Percentiles rank a stretch among this genome's conserved stretches.
Evolutionary conservation across 2,329 filamentous ascomycete genomes (phyloP).

Genomic region (Hortaea sp.): DNA sequence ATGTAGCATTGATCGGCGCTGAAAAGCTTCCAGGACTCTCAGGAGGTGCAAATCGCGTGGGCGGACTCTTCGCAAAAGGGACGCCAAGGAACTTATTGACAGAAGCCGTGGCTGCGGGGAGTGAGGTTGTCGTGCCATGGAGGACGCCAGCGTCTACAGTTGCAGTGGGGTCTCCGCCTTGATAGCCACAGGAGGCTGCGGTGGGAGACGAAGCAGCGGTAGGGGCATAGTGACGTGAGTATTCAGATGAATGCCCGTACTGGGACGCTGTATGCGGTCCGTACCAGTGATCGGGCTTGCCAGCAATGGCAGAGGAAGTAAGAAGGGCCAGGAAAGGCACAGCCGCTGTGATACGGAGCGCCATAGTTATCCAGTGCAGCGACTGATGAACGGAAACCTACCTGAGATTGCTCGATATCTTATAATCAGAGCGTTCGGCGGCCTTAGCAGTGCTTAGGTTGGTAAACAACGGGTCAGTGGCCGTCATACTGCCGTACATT

Average conservation of each 20-base stretch:
- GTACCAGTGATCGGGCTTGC: not conserved
- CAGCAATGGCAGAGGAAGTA: not conserved
- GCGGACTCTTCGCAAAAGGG: constrained; percentile 25
- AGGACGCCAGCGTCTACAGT: constrained; percentile 20
- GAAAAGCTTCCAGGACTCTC: constrained; percentile 9
- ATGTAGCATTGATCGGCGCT: constrained; percentile 19
- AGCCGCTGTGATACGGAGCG: too few species aligned
- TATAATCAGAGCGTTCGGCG: too few species aligned
- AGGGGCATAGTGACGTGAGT: too few species aligned
- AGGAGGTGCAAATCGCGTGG: constrained; percentile 22
- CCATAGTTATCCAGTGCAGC: too few species aligned
- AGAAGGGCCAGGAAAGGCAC: not conserved
- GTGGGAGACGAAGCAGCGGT: not conserved
- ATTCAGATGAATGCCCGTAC: not conserved
- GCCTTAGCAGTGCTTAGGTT: too few species aligned
- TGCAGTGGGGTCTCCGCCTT: constrained; percentile 16
- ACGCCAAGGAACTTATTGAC: constrained; percentile 28
- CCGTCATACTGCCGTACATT: too few species aligned
- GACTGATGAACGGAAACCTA: too few species aligned
- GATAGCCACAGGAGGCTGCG: constrained; percentile 3
- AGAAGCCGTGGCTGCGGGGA: constrained; percentile 20
- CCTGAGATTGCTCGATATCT: too few species aligned
- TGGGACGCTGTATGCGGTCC: not conserved
- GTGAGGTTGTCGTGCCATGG: constrained; percentile 19
- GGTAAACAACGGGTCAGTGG: too few species aligned